These are phyloP conservation scores for Achaetomium macrosporum DNA, from an alignment of 2,329 filamentous ascomycete species.

Conservation along the genomic window DNA sequence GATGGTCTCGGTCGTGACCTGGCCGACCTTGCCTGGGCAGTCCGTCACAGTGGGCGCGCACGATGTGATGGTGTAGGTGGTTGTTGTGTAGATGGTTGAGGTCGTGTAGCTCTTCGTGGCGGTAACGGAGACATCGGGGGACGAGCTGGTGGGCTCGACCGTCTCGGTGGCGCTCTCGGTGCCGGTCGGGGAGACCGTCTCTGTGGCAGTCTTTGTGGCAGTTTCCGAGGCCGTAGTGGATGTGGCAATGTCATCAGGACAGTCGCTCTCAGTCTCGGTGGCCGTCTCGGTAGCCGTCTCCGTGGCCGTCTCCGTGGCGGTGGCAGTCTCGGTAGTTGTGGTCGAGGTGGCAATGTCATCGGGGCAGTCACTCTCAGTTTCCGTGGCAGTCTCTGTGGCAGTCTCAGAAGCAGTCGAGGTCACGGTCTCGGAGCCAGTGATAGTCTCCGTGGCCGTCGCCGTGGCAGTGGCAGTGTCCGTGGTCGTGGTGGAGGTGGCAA, in stretches of 20 bases:
- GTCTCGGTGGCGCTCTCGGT: no score
- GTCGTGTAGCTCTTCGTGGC: slow-evolving; percentile 10
- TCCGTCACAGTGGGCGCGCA: slow-evolving; percentile 26
- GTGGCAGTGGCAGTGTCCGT: slow-evolving; percentile 8
- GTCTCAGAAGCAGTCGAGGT: slow-evolving; percentile 5
- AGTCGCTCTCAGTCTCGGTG: slow-evolving; percentile 9
- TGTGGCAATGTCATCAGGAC: neutral
- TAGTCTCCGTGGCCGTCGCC: neutral
- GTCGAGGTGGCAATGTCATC: no score
- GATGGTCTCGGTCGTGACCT: slow-evolving; percentile 25
- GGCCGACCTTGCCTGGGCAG: slow-evolving; percentile 24
- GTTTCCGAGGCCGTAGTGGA: no score
- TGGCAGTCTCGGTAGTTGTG: no score
- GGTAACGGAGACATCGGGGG: slow-evolving; percentile 4
- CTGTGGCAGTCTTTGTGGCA: no score
- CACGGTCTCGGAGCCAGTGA: no score
- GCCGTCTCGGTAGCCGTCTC: slow-evolving; percentile 2
- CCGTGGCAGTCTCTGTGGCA: slow-evolving; percentile 7
- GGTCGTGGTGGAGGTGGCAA: slow-evolving; percentile 9
- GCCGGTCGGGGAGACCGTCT: slow-evolving; percentile 6
- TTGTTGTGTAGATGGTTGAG: slow-evolving; percentile 24
- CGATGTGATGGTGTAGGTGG: slow-evolving; percentile 26
- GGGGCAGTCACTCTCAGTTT: slow-evolving; percentile 5
- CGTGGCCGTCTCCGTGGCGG: neutral
- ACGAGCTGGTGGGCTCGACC: neutral